These are phyloP conservation scores for Canariomyces notabilis DNA, from an alignment of 2,329 filamentous ascomycete genomes.

Conservation along the genomic window DNA sequence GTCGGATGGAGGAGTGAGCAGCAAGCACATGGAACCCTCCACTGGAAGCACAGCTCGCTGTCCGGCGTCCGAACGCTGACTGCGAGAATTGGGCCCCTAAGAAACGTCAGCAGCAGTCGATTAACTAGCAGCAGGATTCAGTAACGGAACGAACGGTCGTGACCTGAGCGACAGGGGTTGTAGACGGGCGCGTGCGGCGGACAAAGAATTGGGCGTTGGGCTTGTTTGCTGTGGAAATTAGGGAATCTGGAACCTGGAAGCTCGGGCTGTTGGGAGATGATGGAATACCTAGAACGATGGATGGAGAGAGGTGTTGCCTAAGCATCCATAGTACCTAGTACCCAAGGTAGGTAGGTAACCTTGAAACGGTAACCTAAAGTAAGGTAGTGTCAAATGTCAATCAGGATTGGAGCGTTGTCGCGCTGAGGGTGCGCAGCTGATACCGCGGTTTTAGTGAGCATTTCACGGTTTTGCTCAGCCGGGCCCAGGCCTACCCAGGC, in stretches of 20 bases:
- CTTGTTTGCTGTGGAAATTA: constrained; percentile 5
- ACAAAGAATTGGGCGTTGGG: constrained; percentile 22
- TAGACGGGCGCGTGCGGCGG: constrained; percentile 1
- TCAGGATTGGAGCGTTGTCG: constrained; percentile 19
- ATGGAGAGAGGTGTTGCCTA: constrained; percentile 3
- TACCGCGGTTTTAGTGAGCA: constrained; percentile 15
- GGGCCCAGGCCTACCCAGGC: not conserved
- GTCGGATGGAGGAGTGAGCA: not conserved
- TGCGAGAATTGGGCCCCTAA: too few species aligned
- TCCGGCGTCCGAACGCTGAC: not conserved
- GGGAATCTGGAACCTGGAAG: too few species aligned
- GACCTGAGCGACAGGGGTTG: not conserved
- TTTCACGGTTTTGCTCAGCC: constrained; percentile 17
- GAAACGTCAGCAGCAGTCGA: not conserved
- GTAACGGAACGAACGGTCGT: constrained; percentile 1
- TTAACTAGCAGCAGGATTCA: not conserved
- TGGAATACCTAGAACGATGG: not conserved
- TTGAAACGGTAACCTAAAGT: not conserved
- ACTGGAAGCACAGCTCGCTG: not conserved
- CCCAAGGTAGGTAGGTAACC: not conserved
- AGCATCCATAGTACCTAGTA: not conserved
- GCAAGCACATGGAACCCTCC: too few species aligned
- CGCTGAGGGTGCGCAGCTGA: constrained; percentile 21
- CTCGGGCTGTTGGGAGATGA: too few species aligned
- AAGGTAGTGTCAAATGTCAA: too few species aligned